Evolutionary conservation across 441 rosid genomes (phyloP).

Genomic region (Bruguiera hainesii): DNA sequence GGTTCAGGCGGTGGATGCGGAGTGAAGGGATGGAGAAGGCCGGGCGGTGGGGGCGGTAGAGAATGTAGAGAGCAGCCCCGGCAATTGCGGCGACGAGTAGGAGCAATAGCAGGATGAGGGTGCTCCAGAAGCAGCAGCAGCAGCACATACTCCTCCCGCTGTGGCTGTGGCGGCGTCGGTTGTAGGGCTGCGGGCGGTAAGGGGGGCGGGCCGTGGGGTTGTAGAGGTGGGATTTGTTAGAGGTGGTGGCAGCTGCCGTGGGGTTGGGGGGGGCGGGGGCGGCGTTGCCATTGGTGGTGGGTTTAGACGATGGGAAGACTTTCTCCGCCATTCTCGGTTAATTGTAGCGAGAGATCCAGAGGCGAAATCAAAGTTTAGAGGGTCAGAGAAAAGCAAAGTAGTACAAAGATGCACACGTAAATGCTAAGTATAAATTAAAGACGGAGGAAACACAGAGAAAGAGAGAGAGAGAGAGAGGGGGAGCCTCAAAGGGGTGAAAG

Average conservation of each 20-base stretch:
- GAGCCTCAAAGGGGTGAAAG: no score
- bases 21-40: constrained; percentile 58
- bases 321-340: constrained; percentile 43
- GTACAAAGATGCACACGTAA: no score
- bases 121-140: constrained; percentile 68
- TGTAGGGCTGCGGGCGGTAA: constrained; percentile 70
- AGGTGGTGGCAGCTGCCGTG: constrained; percentile 24
- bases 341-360: constrained; percentile 13
- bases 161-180: constrained; percentile 42
- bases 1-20: constrained; percentile 57
- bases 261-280: constrained; percentile 21
- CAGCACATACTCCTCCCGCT: constrained; percentile 64
- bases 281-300: constrained; percentile 32
- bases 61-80: constrained; percentile 51
- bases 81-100: constrained; percentile 49
- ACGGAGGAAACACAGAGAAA: no score
- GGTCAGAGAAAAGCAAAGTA: neutral
- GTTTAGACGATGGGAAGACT: constrained; percentile 61
- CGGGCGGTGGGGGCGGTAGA: constrained; percentile 84
- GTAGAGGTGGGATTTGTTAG: constrained; percentile 46
- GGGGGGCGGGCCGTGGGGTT: constrained; percentile 47
- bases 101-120: constrained; percentile 43
- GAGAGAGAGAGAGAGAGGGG: no score
- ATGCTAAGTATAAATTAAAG: no score
- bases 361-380: neutral